Conservation (phyloP, 2,329 filamentous ascomycete species). For the Didymella pomorum region DNA sequence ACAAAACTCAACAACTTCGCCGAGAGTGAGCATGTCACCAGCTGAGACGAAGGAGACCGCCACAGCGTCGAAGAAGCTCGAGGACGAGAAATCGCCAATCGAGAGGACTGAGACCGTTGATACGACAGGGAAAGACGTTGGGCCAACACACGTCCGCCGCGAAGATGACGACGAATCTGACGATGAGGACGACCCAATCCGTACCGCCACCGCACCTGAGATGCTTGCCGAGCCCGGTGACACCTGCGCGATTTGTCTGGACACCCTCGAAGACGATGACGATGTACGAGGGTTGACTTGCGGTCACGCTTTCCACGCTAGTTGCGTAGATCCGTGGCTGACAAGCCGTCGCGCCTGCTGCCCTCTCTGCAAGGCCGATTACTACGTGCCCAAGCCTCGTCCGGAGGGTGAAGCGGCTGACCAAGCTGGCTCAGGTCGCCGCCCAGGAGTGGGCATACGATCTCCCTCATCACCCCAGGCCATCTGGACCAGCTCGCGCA, state of each 20-base stretch:
- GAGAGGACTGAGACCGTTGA: slow-evolving; percentile 38
- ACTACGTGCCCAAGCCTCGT: slow-evolving; percentile 92
- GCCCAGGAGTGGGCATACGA: slow-evolving; percentile 39
- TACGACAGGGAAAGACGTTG: slow-evolving; percentile 29
- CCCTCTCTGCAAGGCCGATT: slow-evolving; percentile 96
- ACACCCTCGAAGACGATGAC: slow-evolving; percentile 91
- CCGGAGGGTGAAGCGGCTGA: slow-evolving; percentile 61
- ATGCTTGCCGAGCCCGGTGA: slow-evolving; percentile 84
- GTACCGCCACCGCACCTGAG: slow-evolving; percentile 82
- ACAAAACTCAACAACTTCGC: slow-evolving; percentile 25
- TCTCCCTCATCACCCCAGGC: slow-evolving; percentile 45
- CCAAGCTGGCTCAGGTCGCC: slow-evolving; percentile 38
- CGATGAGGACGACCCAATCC: slow-evolving; percentile 81
- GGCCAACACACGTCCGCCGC: slow-evolving; percentile 34
- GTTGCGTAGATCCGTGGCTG: slow-evolving; percentile 95
- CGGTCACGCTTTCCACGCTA: slow-evolving; percentile 97
- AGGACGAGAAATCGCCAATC: slow-evolving; percentile 22
- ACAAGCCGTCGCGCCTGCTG: slow-evolving; percentile 94
- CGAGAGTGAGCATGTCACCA: slow-evolving; percentile 33
- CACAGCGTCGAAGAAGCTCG: slow-evolving; percentile 26
- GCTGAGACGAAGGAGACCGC: slow-evolving; percentile 33
- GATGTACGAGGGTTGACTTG: slow-evolving; percentile 93
- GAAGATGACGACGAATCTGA: slow-evolving; percentile 66
- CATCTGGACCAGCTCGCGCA: slow-evolving; percentile 43
- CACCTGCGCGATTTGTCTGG: slow-evolving; percentile 95